Evolutionary conservation across 495 filamentous ascomycete genomes (phyloP).

Genomic region (Talaromyces liani): DNA sequence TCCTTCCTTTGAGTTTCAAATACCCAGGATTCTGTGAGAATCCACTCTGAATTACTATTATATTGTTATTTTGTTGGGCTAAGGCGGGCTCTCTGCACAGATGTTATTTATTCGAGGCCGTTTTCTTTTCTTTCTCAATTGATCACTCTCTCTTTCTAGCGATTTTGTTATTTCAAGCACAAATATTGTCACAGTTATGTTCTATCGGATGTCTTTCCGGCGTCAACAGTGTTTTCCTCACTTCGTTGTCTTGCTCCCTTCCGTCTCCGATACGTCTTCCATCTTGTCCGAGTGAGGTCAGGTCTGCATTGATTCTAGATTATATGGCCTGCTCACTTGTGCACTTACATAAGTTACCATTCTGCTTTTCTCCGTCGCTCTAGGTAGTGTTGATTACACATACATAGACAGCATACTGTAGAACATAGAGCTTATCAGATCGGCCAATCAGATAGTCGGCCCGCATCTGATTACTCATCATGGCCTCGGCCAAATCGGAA

Average conservation of each 20-base stretch:
- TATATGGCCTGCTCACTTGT: background rate
- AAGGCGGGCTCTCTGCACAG: background rate
- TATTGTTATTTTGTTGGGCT: background rate
- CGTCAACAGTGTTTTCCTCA: background rate
- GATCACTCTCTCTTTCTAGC: background rate
- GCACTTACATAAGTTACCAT: background rate
- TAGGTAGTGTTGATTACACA: background rate
- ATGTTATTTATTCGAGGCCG: background rate
- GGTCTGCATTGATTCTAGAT: background rate
- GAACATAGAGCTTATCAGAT: background rate
- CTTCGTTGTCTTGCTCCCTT: background rate
- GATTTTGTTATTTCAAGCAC: background rate
- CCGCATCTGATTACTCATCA: conserved; percentile 2
- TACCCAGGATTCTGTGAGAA: conserved; percentile 5
- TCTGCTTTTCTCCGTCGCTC: background rate
- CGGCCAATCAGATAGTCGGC: background rate
- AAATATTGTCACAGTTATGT: background rate
- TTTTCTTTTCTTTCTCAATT: background rate
- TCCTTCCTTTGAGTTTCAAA: conserved; percentile 11
- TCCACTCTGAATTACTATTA: conserved; percentile 1
- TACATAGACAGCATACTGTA: background rate
- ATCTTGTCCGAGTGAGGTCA: background rate
- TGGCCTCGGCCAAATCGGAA: background rate
- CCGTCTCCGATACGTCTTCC: background rate
- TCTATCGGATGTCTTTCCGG: background rate